phyloP scores from a whole-genome alignment of 108 stramenopile genomes.

The Cyclotella sp. region DNA sequence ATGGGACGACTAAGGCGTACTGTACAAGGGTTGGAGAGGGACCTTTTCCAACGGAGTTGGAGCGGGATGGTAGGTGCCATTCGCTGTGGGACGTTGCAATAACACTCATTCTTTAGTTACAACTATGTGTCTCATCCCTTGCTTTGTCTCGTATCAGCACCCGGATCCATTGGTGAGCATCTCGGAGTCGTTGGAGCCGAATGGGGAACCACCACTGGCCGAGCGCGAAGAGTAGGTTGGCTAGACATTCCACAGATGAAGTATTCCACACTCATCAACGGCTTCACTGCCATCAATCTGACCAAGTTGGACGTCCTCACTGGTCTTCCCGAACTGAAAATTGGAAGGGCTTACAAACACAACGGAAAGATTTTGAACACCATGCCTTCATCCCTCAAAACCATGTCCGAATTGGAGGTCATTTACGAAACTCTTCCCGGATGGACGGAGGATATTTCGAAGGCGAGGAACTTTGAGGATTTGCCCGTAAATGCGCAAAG shows the following conservation, averaged over 20 bases:
- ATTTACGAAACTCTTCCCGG: conserved; percentile 95
- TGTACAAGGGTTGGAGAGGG: conserved; percentile 99
- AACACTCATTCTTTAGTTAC: not conserved
- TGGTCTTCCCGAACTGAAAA: conserved; percentile 83
- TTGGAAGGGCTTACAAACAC: conserved; percentile 88
- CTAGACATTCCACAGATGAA: conserved; percentile 97
- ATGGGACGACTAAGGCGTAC: conserved; percentile 99
- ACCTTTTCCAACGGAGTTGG: conserved; percentile 98
- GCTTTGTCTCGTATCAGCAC: not conserved
- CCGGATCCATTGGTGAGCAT: conserved; percentile 76
- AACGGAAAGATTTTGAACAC: conserved; percentile 85
- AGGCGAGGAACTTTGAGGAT: conserved; percentile 90
- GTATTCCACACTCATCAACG: conserved; percentile 95
- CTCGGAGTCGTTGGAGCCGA: conserved; percentile 92
- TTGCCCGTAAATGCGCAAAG: conserved; percentile 91
- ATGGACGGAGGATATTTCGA: conserved; percentile 95
- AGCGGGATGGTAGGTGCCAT: conserved; percentile 44
- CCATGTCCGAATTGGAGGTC: conserved; percentile 88
- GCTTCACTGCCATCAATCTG: conserved; percentile 95
- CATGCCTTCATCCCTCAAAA: conserved; percentile 93
- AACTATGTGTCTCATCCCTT: not conserved
- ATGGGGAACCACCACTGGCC: conserved; percentile 97
- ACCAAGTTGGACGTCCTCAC: conserved; percentile 99
- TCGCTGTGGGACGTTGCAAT: not conserved
- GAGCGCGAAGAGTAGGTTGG: conserved; percentile 97